Evolutionary conservation across 768 basidiomycete genomes (phyloP).

Genomic region (Ramaria sp.): DNA sequence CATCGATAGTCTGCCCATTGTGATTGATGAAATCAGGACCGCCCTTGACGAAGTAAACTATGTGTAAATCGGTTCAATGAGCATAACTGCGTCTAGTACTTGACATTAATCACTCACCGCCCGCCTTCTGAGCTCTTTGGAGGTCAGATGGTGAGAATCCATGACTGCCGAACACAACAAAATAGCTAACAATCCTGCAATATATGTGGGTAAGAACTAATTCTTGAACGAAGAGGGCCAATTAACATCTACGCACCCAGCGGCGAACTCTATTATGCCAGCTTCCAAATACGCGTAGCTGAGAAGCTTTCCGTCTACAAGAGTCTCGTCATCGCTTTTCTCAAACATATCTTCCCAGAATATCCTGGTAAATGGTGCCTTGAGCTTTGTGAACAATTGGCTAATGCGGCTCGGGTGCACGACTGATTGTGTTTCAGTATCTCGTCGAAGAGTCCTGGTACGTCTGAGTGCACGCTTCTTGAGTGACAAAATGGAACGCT

Average conservation of each 20-base stretch:
- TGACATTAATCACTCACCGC: slow-evolving; percentile 6
- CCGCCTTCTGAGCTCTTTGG: slow-evolving; percentile 32
- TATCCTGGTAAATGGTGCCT: slow-evolving; percentile 41
- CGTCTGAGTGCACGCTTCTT: slow-evolving; percentile 49
- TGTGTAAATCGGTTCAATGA: not conserved
- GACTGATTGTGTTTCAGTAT: slow-evolving; percentile 39
- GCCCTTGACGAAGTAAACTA: slow-evolving; percentile 35
- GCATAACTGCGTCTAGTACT: not conserved
- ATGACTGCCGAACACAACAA: slow-evolving; percentile 51
- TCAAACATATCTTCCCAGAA: slow-evolving; percentile 54
- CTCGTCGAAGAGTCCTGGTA: slow-evolving; percentile 40
- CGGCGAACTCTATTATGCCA: slow-evolving; percentile 48
- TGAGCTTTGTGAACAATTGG: slow-evolving; percentile 26
- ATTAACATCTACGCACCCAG: slow-evolving; percentile 30
- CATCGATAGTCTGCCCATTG: slow-evolving; percentile 35
- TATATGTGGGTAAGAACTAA: not conserved
- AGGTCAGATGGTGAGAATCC: slow-evolving; percentile 55
- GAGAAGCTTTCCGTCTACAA: slow-evolving; percentile 50
- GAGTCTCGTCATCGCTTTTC: slow-evolving; percentile 39
- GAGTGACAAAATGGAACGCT: slow-evolving; percentile 37
- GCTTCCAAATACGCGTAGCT: slow-evolving; percentile 61
- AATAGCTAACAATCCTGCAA: slow-evolving; percentile 46
- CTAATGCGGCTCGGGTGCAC: slow-evolving; percentile 33
- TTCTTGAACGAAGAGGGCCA: not conserved
- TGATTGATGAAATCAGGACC: slow-evolving; percentile 47